Percentiles rank a stretch among this genome's conserved stretches.
These are phyloP conservation scores for Botrytis hyacinthi DNA, from an alignment of 2,329 filamentous ascomycete genomes.

Conservation along the genomic window DNA sequence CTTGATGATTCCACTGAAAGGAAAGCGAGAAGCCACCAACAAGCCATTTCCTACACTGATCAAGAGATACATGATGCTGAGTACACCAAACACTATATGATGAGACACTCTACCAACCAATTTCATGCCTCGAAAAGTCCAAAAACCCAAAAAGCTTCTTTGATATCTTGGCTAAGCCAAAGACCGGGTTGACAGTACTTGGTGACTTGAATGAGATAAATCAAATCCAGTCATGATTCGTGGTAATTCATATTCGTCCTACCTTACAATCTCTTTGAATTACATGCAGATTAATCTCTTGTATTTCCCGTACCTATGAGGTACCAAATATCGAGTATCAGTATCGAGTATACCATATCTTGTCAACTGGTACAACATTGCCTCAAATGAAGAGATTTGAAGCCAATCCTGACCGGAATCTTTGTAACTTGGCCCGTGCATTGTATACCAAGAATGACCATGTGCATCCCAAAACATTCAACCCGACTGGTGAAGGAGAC, in stretches of 20 bases:
- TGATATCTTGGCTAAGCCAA: conserved; percentile 20
- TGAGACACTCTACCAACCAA: not conserved
- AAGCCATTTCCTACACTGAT: not conserved
- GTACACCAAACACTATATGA: not conserved
- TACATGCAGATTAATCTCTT: conserved; percentile 1
- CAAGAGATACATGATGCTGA: not conserved
- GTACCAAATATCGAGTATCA: not conserved
- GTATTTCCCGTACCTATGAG: conserved; percentile 3
- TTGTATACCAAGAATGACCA: conserved; percentile 12
- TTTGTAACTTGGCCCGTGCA: conserved; percentile 13
- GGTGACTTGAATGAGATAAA: conserved; percentile 7
- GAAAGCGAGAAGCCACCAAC: conserved; percentile 4
- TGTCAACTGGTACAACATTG: not conserved
- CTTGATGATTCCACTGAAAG: not conserved
- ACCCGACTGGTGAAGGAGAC: conserved; percentile 20
- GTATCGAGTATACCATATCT: not conserved
- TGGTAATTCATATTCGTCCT: not conserved
- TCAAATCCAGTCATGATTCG: not conserved
- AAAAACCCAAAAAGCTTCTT: not conserved
- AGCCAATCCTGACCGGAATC: conserved; percentile 8
- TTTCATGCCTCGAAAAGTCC: not conserved
- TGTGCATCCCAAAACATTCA: not conserved
- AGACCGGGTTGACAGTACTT: conserved; percentile 18
- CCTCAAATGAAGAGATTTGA: conserved; percentile 4
- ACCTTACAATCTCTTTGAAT: not conserved